These are phyloP conservation scores for Rhodotorula paludigena DNA, from an alignment of 768 basidiomycete species.

Conservation along the genomic window DNA sequence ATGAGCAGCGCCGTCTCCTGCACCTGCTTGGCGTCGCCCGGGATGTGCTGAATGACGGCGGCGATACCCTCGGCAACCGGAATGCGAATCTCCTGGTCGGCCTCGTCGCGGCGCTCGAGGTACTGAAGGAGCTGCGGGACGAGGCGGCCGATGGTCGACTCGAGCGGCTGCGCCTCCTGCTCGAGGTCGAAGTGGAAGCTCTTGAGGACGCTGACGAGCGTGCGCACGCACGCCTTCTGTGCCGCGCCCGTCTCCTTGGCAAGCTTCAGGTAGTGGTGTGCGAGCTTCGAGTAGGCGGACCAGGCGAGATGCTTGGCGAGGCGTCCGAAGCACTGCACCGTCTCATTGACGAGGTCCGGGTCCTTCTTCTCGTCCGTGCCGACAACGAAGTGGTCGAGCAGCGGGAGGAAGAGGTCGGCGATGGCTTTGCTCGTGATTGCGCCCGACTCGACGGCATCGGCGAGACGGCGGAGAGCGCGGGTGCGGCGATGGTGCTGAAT, in stretches of 20 bases:
- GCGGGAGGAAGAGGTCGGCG: conserved; percentile 76
- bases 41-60: conserved; percentile 74
- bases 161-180: conserved; percentile 44
- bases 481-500: conserved; percentile 62
- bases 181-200: conserved; percentile 88
- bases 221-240: conserved; percentile 76
- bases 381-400: conserved; percentile 73
- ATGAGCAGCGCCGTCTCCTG: conserved; percentile 76
- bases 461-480: conserved; percentile 38
- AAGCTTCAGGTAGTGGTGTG: conserved; percentile 73
- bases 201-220: conserved; percentile 76
- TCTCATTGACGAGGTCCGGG: conserved; percentile 84
- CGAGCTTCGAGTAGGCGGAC: conserved; percentile 72
- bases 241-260: conserved; percentile 57
- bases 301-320: conserved; percentile 73
- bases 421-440: conserved; percentile 65
- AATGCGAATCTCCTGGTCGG: conserved; percentile 78
- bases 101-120: conserved; percentile 69
- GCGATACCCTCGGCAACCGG: conserved; percentile 82
- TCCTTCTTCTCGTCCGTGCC: conserved; percentile 56
- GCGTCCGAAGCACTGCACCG: conserved; percentile 70
- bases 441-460: conserved; percentile 50
- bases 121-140: conserved; percentile 74
- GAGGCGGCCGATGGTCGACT: conserved; percentile 57
- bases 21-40: conserved; percentile 57